phyloP scores from a whole-genome alignment of 2,329 filamentous ascomycete genomes.

The Ophiobolus disseminans region DNA sequence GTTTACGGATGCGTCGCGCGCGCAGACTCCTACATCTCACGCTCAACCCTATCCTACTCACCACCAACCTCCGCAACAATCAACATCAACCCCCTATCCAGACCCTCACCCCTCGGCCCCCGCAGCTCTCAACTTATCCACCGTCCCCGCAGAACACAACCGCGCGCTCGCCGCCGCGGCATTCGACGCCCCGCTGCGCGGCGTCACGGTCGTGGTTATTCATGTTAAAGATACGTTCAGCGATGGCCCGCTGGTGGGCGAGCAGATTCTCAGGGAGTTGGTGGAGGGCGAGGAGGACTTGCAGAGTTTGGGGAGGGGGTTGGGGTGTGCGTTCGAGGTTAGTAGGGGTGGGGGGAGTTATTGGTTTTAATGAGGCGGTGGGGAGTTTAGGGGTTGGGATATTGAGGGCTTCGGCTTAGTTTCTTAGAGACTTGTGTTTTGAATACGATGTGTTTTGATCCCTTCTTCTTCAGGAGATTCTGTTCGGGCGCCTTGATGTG shows the following conservation, averaged over 20 bases:
- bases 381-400: not conserved
- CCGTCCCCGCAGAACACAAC: slow-evolving; percentile 33
- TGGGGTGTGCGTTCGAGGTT: slow-evolving; percentile 83
- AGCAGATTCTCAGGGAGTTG: slow-evolving; percentile 75
- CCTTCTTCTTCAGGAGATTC: too few species aligned
- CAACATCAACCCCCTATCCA: not conserved
- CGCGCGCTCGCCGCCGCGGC: slow-evolving; percentile 36
- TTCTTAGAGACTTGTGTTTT: not conserved
- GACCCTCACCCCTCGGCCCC: slow-evolving; percentile 27
- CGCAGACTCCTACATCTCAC: slow-evolving; percentile 11
- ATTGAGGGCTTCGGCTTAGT: not conserved
- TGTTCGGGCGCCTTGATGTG: too few species aligned
- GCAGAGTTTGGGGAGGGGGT: slow-evolving; percentile 60
- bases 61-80: slow-evolving; percentile 13
- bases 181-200: slow-evolving; percentile 64
- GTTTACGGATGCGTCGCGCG: slow-evolving; percentile 34
- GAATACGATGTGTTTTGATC: too few species aligned
- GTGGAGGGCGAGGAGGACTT: slow-evolving; percentile 64
- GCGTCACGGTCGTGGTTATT: slow-evolving; percentile 84
- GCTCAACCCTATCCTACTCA: slow-evolving; percentile 24
- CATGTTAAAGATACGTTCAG: slow-evolving; percentile 88
- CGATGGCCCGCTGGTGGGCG: slow-evolving; percentile 70
- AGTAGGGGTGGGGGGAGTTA: slow-evolving; percentile 69
- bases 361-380: slow-evolving; percentile 52
- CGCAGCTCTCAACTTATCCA: slow-evolving; percentile 30